Percentiles rank a stretch among this genome's conserved stretches.
phyloP scores from a whole-genome alignment of 257 asterid species.

The Forsythia suspensa region DNA sequence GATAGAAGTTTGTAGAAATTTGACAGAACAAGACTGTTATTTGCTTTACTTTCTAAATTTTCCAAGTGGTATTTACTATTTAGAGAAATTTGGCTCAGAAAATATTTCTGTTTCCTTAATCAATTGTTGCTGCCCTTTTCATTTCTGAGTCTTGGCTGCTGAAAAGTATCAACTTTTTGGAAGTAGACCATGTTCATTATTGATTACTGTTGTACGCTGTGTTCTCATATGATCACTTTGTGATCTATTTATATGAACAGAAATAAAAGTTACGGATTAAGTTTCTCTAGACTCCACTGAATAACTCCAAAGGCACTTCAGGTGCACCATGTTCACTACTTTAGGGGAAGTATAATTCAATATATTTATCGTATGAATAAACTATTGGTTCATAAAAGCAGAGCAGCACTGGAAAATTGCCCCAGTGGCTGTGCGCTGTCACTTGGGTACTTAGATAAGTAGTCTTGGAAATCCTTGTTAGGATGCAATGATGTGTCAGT shows the following conservation, averaged over 20 bases:
- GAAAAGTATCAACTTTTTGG: background rate
- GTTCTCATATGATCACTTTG: background rate
- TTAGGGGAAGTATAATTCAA: background rate
- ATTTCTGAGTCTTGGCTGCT: background rate
- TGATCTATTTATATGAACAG: background rate
- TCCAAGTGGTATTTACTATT: background rate
- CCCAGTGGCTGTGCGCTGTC: background rate
- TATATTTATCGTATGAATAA: background rate
- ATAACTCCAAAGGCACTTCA: background rate
- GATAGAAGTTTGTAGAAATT: background rate
- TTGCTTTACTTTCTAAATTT: background rate
- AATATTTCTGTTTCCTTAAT: background rate
- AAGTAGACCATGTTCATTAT: background rate
- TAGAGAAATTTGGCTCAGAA: background rate
- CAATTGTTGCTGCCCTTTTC: background rate
- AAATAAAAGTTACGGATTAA: background rate
- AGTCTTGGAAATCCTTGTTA: background rate
- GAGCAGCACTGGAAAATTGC: conserved; percentile 1
- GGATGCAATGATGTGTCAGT: conserved; percentile 1
- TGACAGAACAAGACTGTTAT: background rate
- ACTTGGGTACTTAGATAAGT: background rate
- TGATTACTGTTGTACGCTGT: too few relatives aligned
- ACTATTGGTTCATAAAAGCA: background rate
- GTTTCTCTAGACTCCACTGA: background rate
- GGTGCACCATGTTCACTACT: background rate